Percentiles rank a stretch among this genome's conserved stretches.
These are phyloP conservation scores for Noccaea bulbosa DNA, from an alignment of 345 rosid species.

Conservation along the genomic window DNA sequence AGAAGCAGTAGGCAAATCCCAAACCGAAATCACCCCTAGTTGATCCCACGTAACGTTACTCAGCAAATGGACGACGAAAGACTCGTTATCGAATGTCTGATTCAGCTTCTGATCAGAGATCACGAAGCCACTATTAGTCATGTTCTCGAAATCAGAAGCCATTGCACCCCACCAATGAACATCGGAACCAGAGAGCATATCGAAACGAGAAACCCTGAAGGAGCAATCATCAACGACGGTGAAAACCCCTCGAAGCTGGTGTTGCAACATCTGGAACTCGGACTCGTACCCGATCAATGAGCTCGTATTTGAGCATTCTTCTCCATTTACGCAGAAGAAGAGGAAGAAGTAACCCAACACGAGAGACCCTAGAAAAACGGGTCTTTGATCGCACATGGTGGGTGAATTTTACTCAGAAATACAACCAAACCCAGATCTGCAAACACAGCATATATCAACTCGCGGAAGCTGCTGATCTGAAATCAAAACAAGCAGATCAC, in stretches of 20 bases:
- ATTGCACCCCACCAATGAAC: constrained; percentile 90
- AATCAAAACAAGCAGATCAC: constrained; percentile 25
- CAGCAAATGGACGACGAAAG: constrained; percentile 61
- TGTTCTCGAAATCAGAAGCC: constrained; percentile 54
- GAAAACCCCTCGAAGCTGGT: constrained; percentile 80
- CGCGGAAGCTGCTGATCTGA: constrained; percentile 35
- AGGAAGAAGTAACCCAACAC: constrained; percentile 45
- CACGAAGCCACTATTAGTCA: constrained; percentile 65
- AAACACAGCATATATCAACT: constrained; percentile 45
- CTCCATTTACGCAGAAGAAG: constrained; percentile 47
- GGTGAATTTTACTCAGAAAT: constrained; percentile 33
- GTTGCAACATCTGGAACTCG: constrained; percentile 79
- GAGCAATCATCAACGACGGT: constrained; percentile 82
- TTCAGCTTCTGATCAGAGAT: constrained; percentile 70
- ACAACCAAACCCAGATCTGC: constrained; percentile 48
- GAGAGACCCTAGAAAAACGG: constrained; percentile 45
- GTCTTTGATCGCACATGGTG: constrained; percentile 51
- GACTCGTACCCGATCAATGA: constrained; percentile 65
- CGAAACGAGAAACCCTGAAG: constrained; percentile 74
- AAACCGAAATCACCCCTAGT: constrained; percentile 63
- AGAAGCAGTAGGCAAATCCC: constrained; percentile 72
- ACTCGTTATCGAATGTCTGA: constrained; percentile 64
- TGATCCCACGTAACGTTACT: constrained; percentile 65
- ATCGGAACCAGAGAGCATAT: constrained; percentile 77
- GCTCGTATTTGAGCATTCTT: constrained; percentile 67